Conservation (phyloP, 768 basidiomycete genomes). For the Suillus weaverae region DNA sequence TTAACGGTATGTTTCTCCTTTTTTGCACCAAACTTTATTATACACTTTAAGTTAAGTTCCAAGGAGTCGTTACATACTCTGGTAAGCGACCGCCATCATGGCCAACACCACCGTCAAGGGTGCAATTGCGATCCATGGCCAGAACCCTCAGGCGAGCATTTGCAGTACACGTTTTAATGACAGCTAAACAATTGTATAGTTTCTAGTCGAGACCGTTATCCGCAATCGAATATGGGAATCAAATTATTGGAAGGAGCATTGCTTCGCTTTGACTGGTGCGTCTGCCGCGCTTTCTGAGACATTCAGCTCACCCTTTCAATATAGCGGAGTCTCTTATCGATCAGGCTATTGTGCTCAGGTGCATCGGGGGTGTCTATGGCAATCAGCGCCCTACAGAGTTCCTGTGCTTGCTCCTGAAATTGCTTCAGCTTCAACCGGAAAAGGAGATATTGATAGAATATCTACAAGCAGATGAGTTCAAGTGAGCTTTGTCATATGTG, state of each 20-base stretch:
- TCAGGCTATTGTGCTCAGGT: conserved; percentile 79
- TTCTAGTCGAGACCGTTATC: conserved; percentile 93
- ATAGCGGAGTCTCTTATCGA: conserved; percentile 92
- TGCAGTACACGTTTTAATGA: not conserved
- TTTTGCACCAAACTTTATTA: not conserved
- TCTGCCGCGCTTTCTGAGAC: conserved; percentile 10
- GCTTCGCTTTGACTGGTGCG: conserved; percentile 92
- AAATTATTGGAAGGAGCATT: conserved; percentile 96
- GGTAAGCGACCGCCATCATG: conserved; percentile 46
- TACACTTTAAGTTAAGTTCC: not conserved
- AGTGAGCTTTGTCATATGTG: conserved; percentile 54
- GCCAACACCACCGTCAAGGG: conserved; percentile 91
- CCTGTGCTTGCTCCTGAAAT: conserved; percentile 87
- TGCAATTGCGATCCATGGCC: conserved; percentile 89
- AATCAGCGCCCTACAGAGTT: conserved; percentile 96
- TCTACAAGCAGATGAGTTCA: conserved; percentile 95
- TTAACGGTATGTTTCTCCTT: not conserved
- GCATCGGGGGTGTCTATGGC: conserved; percentile 91
- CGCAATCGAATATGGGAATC: conserved; percentile 96
- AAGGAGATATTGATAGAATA: conserved; percentile 97
- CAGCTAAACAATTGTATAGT: conserved; percentile 48
- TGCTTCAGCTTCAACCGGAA: conserved; percentile 96
- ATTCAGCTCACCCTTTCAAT: conserved; percentile 9
- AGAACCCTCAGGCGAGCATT: conserved; percentile 86
- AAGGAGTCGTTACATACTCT: not conserved